Base-by-base conservation (phyloP, 495 filamentous ascomycete genomes). In the Talaromyces wortmannii region DNA sequence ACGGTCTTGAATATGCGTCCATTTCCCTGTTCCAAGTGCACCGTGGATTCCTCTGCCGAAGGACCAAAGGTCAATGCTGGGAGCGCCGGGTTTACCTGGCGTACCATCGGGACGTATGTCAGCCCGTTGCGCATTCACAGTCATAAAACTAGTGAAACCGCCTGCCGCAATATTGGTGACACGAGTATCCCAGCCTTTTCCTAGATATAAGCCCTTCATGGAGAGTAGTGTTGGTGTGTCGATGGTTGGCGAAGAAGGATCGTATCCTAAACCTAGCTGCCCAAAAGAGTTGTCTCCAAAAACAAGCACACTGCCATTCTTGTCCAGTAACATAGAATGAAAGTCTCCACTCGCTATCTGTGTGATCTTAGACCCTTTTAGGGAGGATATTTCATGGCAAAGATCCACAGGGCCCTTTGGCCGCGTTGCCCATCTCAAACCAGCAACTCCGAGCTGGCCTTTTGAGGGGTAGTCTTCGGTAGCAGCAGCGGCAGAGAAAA, bases 231-330 rank as follows among this genome's bases (percentile, higher is more conserved):
- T 81, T 1, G 94, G 92, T 0, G 75, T 75, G 63, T 94, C 90
- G 51, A 86, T 72, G 55, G 72, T 81, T 8, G 82, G 76, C 10
- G 79, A 66, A 36, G 84, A 80, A 0, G 81, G 62, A 49, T 82
- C 79, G 46, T 77, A 82, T 48, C 88, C 80, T 58, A 91, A 82
- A 6, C 92, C 92, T 8, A 97, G 73, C 67, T 97, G 94, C 32
- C 94, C 94, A 52, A 79, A 77, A 0, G 85, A 83, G 67, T 97
- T 97, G 64, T 96, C 91, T 17, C 94, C 94, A 68, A 96, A 98
- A 29, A 83, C 75, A 67, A 91, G 96, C n/a, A 91, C 78, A 23
- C 80, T 77, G 40, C 94, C 94, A 45, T 87, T 71, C 29, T 75
- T 78, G 62, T 91, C 88, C 15, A 90, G 75, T 1, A 78, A 86